Evolutionary conservation across 2,329 filamentous ascomycete genomes (phyloP).

Genomic region (Penicillium palitans): DNA sequence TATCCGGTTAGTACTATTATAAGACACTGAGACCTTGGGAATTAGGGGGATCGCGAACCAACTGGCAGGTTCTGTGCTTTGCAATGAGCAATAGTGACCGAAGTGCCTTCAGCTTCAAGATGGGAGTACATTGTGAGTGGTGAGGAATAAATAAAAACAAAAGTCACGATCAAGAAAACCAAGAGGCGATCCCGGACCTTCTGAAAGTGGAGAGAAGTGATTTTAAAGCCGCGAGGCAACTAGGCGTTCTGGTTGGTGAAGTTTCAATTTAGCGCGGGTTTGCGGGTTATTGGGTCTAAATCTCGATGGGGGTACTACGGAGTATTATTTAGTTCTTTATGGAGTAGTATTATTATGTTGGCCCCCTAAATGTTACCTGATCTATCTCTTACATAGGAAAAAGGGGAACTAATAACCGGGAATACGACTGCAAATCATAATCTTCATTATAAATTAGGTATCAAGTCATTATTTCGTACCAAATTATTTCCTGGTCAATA

Average conservation of each 20-base stretch:
- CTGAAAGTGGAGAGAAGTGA: neutral
- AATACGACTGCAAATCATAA: neutral
- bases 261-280: neutral
- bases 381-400: neutral
- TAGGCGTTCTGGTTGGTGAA: neutral
- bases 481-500: neutral
- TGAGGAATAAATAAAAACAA: neutral
- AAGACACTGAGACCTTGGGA: too few species aligned
- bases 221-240: neutral
- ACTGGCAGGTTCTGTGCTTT: conserved; percentile 15
- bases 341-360: neutral
- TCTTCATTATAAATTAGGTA: conserved; percentile 1
- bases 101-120: neutral
- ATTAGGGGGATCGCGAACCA: conserved; percentile 5
- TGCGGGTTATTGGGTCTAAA: neutral
- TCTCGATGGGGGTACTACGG: neutral
- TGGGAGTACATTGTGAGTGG: neutral
- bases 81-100: conserved; percentile 8
- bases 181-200: neutral
- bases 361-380: neutral
- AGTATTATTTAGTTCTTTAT: neutral
- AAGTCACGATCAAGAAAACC: neutral
- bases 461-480: neutral
- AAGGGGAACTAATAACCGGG: neutral
- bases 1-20: neutral